A percentile compares a stretch with the other conserved stretches of the same genome.
phyloP scores from a whole-genome alignment of 2,329 filamentous ascomycete genomes.

The Macrophomina phaseolina region DNA sequence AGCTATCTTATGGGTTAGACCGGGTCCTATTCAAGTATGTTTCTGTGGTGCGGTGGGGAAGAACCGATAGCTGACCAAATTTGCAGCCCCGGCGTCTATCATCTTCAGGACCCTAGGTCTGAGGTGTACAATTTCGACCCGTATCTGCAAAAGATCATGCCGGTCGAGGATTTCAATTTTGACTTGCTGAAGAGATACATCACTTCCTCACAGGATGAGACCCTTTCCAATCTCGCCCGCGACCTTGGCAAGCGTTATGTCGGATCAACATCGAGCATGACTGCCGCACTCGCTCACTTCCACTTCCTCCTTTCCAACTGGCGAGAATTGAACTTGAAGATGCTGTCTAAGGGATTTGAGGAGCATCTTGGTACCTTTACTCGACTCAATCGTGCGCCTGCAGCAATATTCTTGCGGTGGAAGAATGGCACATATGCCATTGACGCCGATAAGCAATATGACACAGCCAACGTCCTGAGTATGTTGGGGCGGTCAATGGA shows the following conservation, averaged over 20 bases:
- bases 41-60: background rate
- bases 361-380: conserved; percentile 72
- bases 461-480: conserved; percentile 82
- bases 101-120: conserved; percentile 85
- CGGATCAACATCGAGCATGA: conserved; percentile 98
- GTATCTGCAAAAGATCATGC: conserved; percentile 92
- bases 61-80: background rate
- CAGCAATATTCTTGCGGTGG: conserved; percentile 80
- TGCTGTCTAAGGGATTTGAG: conserved; percentile 71
- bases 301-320: conserved; percentile 89
- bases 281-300: conserved; percentile 82
- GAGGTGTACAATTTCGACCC: conserved; percentile 97
- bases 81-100: conserved; percentile 76
- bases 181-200: conserved; percentile 83
- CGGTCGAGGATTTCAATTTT: conserved; percentile 90
- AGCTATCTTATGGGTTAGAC: conserved; percentile 76
- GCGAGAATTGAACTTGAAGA: conserved; percentile 71
- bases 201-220: conserved; percentile 84
- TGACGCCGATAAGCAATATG: conserved; percentile 92
- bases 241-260: conserved; percentile 78
- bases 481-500: conserved; percentile 97
- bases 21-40: conserved; percentile 87
- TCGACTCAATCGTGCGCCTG: conserved; percentile 71
- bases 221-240: conserved; percentile 71
- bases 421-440: conserved; percentile 90